phyloP scores from a whole-genome alignment of 2,329 filamentous ascomycete genomes.

The Arthrinium phaeospermum region DNA sequence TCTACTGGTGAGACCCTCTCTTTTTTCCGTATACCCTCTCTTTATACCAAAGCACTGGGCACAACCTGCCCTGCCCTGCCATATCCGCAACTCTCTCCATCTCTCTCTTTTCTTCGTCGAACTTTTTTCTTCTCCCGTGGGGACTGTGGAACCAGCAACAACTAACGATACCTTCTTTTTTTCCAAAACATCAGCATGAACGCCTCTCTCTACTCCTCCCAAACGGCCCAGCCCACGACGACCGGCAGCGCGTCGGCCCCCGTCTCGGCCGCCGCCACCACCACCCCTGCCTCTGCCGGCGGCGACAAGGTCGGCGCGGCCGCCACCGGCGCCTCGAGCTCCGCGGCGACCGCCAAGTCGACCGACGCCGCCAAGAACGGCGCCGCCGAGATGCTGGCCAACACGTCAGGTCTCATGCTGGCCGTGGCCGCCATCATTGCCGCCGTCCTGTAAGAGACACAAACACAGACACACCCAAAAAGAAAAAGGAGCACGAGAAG shows the following conservation, averaged over 20 bases:
- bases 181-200: constrained; percentile 30
- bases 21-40: too few species aligned
- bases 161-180: neutral
- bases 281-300: constrained; percentile 5
- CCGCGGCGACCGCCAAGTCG: constrained; percentile 19
- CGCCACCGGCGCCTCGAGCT: constrained; percentile 11
- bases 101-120: neutral
- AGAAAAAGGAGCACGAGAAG: neutral
- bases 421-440: constrained; percentile 35
- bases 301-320: constrained; percentile 19
- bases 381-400: constrained; percentile 24
- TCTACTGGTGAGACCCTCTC: constrained; percentile 35
- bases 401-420: constrained; percentile 30
- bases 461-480: neutral
- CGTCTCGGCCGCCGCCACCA: constrained; percentile 18
- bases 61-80: too few species aligned
- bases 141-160: too few species aligned
- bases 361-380: constrained; percentile 21
- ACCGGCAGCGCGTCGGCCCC: constrained; percentile 22
- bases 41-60: too few species aligned
- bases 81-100: neutral
- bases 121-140: too few species aligned
- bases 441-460: constrained; percentile 30
- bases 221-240: constrained; percentile 24
- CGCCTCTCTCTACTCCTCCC: constrained; percentile 36